These are phyloP conservation scores for Populus simonii DNA, from an alignment of 345 rosid species.

Conservation along the genomic window DNA sequence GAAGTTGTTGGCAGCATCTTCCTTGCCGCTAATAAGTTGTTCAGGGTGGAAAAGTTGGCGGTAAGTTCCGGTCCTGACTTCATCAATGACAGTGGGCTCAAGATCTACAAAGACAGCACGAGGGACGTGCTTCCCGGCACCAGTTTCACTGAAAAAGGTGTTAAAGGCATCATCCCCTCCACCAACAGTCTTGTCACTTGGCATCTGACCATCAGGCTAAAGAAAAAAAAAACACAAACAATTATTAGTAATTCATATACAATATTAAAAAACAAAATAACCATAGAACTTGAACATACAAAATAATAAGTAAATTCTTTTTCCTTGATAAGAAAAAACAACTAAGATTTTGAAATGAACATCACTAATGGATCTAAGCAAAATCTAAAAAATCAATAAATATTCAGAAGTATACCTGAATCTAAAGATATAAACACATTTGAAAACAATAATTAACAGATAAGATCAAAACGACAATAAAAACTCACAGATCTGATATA, in stretches of 20 bases:
- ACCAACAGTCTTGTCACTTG: constrained; percentile 28
- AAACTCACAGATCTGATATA: background rate
- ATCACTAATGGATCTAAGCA: background rate
- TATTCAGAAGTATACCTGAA: background rate
- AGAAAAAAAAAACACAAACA: background rate
- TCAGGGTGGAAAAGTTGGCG: constrained; percentile 31
- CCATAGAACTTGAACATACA: background rate
- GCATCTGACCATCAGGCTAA: constrained; percentile 33
- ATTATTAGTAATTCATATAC: background rate
- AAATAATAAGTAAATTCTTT: background rate
- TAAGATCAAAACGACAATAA: background rate
- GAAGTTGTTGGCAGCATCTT: constrained; percentile 33
- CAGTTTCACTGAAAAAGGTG: constrained; percentile 34
- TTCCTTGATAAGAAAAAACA: background rate
- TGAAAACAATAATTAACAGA: background rate
- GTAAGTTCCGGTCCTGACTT: constrained; percentile 25
- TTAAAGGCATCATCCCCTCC: constrained; percentile 30
- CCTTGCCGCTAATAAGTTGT: constrained; percentile 34
- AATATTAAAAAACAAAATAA: background rate
- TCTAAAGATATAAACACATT: background rate
- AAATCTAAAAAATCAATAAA: background rate
- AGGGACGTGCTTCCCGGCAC: constrained; percentile 32
- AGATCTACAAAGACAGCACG: constrained; percentile 31
- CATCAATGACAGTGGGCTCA: constrained; percentile 31
- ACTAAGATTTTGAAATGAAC: too few relatives aligned